Evolutionary conservation across 2,329 filamentous ascomycete genomes (phyloP).

Genomic region (Daldinia sp.): DNA sequence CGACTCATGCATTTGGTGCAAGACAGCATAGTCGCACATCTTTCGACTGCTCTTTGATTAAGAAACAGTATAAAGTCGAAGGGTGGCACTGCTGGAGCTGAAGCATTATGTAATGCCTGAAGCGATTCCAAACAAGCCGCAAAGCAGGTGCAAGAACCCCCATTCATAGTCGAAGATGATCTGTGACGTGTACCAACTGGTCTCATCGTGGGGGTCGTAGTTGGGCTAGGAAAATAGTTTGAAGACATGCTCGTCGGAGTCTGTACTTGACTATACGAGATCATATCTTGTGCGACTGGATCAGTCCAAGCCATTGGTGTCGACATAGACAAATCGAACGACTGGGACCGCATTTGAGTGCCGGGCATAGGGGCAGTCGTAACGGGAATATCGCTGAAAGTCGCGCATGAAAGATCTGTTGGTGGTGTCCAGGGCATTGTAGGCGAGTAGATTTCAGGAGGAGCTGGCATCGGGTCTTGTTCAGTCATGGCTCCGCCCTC

Average conservation of each 20-base stretch:
- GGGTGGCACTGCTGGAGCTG: slow-evolving; percentile 49
- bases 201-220: slow-evolving; percentile 49
- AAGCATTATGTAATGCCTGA: slow-evolving; percentile 56
- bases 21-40: slow-evolving; percentile 57
- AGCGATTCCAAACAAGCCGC: slow-evolving; percentile 56
- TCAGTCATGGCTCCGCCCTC: slow-evolving; percentile 42
- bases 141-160: slow-evolving; percentile 56
- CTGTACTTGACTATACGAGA: slow-evolving; percentile 47
- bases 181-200: slow-evolving; percentile 44
- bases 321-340: slow-evolving; percentile 49
- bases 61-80: slow-evolving; percentile 56
- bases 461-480: slow-evolving; percentile 40
- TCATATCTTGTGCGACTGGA: slow-evolving; percentile 45
- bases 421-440: slow-evolving; percentile 53
- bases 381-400: slow-evolving; percentile 48
- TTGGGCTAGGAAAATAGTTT: slow-evolving; percentile 53
- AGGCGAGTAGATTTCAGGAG: slow-evolving; percentile 48
- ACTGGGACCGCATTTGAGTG: slow-evolving; percentile 47
- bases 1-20: slow-evolving; percentile 56
- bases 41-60: slow-evolving; percentile 58
- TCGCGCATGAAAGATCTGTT: slow-evolving; percentile 47
- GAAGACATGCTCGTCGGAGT: slow-evolving; percentile 49
- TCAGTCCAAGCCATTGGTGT: slow-evolving; percentile 45
- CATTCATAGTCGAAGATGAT: slow-evolving; percentile 39
- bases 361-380: slow-evolving; percentile 42